These are phyloP conservation scores for Yarrowia sp. DNA, from an alignment of 805 yeast genomes.

Conservation along the genomic window DNA sequence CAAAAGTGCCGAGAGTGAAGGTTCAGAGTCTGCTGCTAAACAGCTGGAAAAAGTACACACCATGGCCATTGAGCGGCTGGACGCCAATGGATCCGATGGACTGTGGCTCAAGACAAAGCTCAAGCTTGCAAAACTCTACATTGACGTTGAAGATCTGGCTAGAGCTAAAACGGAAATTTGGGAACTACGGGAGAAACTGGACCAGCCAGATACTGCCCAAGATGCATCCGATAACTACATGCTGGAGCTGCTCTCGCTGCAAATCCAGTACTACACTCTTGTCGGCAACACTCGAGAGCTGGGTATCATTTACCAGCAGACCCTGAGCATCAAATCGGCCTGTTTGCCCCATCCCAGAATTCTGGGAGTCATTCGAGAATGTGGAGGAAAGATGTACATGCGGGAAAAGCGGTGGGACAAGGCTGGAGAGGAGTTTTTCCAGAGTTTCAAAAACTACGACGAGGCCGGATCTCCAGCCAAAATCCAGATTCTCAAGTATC, in stretches of 20 bases:
- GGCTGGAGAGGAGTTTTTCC: conserved; percentile 56
- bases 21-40: neutral
- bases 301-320: conserved; percentile 49
- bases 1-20: conserved; percentile 31
- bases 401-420: conserved; percentile 54
- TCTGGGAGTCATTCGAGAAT: conserved; percentile 71
- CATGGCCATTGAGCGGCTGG: conserved; percentile 34
- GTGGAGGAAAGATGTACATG: conserved; percentile 70
- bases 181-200: conserved; percentile 2
- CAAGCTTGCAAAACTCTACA: conserved; percentile 38
- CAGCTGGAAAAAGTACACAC: conserved; percentile 36
- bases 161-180: conserved; percentile 29
- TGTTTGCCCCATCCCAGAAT: conserved; percentile 64
- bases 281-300: conserved; percentile 44
- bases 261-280: conserved; percentile 54
- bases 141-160: conserved; percentile 34
- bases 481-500: conserved; percentile 55
- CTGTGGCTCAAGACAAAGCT: conserved; percentile 37
- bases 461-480: conserved; percentile 66
- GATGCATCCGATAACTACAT: conserved; percentile 38
- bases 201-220: conserved; percentile 22
- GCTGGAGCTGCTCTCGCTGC: conserved; percentile 65
- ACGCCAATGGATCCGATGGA: conserved; percentile 35
- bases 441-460: conserved; percentile 58
- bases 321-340: conserved; percentile 53